A percentile compares a stretch with the other conserved stretches of the same genome.
These are phyloP conservation scores for Coccomyxa sp. DNA, from an alignment of 139 green algal genomes.

Conservation along the genomic window DNA sequence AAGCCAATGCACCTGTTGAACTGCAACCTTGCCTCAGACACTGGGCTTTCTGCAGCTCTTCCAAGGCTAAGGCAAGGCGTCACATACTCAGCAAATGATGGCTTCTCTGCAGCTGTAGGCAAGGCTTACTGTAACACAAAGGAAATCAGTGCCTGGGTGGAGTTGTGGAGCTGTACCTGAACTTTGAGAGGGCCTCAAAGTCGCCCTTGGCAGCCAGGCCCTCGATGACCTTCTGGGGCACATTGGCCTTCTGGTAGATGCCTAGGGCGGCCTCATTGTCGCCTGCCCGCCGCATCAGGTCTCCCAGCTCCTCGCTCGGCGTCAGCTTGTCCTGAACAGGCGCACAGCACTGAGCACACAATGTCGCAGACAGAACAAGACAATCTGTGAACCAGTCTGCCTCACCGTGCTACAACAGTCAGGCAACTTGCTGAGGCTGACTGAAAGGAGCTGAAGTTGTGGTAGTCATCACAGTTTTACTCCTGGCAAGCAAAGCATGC, in stretches of 20 bases:
- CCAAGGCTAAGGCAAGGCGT: too few relatives aligned
- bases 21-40: too few relatives aligned
- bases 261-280: conserved; percentile 91
- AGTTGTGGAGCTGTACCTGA: conserved; percentile 10
- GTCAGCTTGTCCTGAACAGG: conserved; percentile 82
- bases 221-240: conserved; percentile 67
- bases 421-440: not conserved
- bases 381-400: too few relatives aligned
- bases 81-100: too few relatives aligned
- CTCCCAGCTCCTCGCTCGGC: conserved; percentile 92
- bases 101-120: not conserved
- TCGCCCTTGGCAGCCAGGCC: conserved; percentile 92
- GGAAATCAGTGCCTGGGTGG: not conserved
- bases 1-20: too few relatives aligned
- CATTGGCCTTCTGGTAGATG: conserved; percentile 80
- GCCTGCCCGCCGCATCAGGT: conserved; percentile 77
- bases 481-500: too few relatives aligned
- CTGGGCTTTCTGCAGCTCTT: too few relatives aligned
- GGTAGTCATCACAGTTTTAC: too few relatives aligned
- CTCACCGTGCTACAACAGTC: not conserved
- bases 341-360: not conserved
- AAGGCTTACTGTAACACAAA: not conserved
- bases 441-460: too few relatives aligned
- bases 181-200: conserved; percentile 81
- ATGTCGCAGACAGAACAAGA: not conserved